A percentile compares a stretch with the other conserved stretches of the same genome.
Evolutionary conservation across 2,329 filamentous ascomycete species (phyloP).

Genomic region (Davidsoniella neocaledoniae): DNA sequence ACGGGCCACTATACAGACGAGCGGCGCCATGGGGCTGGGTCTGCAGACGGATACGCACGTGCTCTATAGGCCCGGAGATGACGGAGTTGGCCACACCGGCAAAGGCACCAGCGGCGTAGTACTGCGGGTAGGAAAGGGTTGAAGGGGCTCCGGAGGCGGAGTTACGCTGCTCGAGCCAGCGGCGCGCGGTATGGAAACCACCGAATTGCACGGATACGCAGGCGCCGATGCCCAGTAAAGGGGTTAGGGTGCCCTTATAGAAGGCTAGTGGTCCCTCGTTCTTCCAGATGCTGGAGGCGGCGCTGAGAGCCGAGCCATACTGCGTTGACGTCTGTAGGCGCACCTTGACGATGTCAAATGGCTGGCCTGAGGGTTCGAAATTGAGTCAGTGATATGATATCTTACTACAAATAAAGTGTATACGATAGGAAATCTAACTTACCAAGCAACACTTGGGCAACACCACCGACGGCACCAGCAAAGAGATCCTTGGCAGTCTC

Average conservation of each 20-base stretch:
- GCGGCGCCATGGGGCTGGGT: constrained; percentile 79
- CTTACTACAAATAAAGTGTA: neutral
- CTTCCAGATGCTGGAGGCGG: constrained; percentile 67
- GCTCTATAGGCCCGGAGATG: constrained; percentile 85
- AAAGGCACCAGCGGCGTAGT: constrained; percentile 81
- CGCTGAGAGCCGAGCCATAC: constrained; percentile 65
- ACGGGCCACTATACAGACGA: constrained; percentile 64
- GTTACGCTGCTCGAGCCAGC: constrained; percentile 68
- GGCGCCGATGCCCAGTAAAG: constrained; percentile 85
- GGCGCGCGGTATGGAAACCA: constrained; percentile 82
- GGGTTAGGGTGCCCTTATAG: constrained; percentile 96
- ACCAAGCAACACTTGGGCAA: constrained; percentile 91
- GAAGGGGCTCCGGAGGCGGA: constrained; percentile 35
- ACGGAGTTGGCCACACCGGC: constrained; percentile 81
- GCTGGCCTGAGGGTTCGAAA: constrained; percentile 34
- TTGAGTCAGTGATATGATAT: neutral
- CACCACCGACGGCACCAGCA: constrained; percentile 74
- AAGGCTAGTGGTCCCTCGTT: constrained; percentile 83
- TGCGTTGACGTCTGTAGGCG: constrained; percentile 77
- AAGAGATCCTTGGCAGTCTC: constrained; percentile 78
- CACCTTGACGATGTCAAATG: constrained; percentile 91
- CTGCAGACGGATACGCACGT: constrained; percentile 88
- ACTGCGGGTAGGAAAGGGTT: constrained; percentile 63
- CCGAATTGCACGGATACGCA: constrained; percentile 98
- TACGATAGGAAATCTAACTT: constrained; percentile 21